Base-by-base conservation (phyloP, 2,329 filamentous ascomycete species). In the Incumbomyces delicatus region DNA sequence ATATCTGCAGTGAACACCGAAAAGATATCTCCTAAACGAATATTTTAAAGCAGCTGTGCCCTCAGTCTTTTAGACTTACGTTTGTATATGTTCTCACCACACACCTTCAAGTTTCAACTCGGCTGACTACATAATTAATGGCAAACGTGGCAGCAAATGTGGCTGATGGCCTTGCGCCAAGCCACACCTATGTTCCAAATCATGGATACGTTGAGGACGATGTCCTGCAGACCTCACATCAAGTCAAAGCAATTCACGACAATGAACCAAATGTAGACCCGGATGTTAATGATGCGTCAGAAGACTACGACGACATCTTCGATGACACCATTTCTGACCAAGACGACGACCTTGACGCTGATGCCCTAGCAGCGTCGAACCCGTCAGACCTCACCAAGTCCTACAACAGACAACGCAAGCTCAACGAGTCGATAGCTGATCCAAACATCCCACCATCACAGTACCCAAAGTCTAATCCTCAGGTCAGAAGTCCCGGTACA, bases 341-440 rank as follows among this genome's bases (percentile, higher is more conserved):
- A 2, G 70, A 73, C 35, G 74, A 79, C 13, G 71, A 75, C 38
- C 56, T 79, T 18, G 70, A 70, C 41, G 70, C 73, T 18, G 78
- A 77, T 58, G 66, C 75, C 14, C 70, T 80, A 41, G 69, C 71
- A 6, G 72, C 77, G 0, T 73, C 70, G 1, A 78, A 80, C 50
- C 70, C 75, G 0, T 59, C 76, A 33, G 85, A 94, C 63, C 76
- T 87, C 47, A 88, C 87, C 32, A 92, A 94, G 67, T 81, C 83
- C 6, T 92, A 92, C 72, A 95, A 95, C 64, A 83, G 88, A 51
- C 87, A 94, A 63, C 76, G 80, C 50, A 81, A 81, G 59, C 66
- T 85, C 47, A 78, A 80, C 59, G 76, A 80, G 48, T 62, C 67
- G 10, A 60, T 63, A 42, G 57, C 66, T 45, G 68, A 74, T 54